Evolutionary conservation across 352 stramenopile species (phyloP).

Genomic region (Pythium plurisporium): DNA sequence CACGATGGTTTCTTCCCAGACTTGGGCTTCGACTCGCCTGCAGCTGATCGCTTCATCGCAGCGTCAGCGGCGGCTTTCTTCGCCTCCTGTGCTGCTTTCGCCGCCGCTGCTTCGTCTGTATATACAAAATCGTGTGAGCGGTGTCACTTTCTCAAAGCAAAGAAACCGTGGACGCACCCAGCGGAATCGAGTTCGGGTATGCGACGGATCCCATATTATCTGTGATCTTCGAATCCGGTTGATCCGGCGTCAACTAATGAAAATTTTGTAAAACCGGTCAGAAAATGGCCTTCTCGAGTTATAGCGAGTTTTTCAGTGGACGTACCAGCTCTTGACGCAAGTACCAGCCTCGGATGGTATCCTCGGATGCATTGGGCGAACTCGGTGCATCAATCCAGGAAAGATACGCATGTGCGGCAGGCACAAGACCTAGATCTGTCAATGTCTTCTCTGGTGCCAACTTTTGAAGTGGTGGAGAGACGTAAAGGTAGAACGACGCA

Average conservation of each 20-base stretch:
- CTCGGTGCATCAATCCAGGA: conserved; percentile 47
- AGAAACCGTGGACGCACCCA: conserved; percentile 18
- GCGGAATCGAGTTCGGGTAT: conserved; percentile 25
- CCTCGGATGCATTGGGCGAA: background rate
- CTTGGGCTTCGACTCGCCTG: conserved; percentile 25
- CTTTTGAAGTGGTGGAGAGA: conserved; percentile 71
- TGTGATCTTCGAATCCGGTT: conserved; percentile 12
- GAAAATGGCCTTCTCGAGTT: background rate
- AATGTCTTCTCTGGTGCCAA: conserved; percentile 54
- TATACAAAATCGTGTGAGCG: background rate
- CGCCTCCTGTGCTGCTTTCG: conserved; percentile 19
- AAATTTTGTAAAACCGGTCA: background rate
- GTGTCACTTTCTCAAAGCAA: background rate
- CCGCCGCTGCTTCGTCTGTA: conserved; percentile 5
- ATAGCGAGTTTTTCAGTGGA: background rate
- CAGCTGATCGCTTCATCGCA: conserved; percentile 27
- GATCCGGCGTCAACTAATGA: conserved; percentile 20
- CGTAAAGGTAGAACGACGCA: conserved; percentile 66
- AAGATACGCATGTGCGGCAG: conserved; percentile 71
- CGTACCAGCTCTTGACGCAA: conserved; percentile 55
- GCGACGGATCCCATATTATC: background rate
- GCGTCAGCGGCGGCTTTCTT: conserved; percentile 8
- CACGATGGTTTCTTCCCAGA: conserved; percentile 64
- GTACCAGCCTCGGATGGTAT: conserved; percentile 40
- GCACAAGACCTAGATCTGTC: conserved; percentile 64